Base-by-base conservation (phyloP, 768 basidiomycete species). In the Naematelia encephala region DNA sequence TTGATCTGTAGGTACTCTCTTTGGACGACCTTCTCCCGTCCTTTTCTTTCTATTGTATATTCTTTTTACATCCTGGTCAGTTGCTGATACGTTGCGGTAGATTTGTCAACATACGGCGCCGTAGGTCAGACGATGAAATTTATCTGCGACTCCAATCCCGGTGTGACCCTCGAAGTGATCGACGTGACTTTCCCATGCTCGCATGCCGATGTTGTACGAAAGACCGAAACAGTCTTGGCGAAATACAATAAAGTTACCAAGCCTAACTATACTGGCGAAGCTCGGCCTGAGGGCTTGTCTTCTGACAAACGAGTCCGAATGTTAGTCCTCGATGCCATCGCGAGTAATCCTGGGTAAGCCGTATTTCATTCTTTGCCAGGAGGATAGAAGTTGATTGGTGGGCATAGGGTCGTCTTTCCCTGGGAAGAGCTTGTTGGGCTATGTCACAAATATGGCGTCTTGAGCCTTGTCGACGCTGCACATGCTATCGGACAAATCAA, bases 381-480 rank as follows among this genome's bases (percentile, higher is more conserved):
- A 13, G n/a, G 34, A 51, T 14, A 19, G 46, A 39, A 22, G 21
- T 25, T 54, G 55, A 42, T 19, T 28, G 58, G 50, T 43, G 16
- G 16, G n/a, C 14, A 19, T 34, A 72, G 85, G 0, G 79, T 82
- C 4, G 69, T 78, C 2, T 76, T 87, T 57, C 89, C 89, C 0
- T 90, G 88, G 89, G 79, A 84, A 71, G 82, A 83, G 58, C 81
- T 90, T 73, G 84, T 87, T 0, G 72, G 80, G 2, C 77, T 88
- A n/a, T 87, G 86, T 69, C 79, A 81, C 53, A 81, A 85, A 61
- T 83, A 85, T 39, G 83, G 83, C 0, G 81, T 86, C 0, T 82
- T 82, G 75, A 86, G 82, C 28, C 64, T 91, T n/a, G 76, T 92
- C 13, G 90, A 92, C 66, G 90, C 83, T 1, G 89, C 89, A 4